A percentile compares a stretch with the other conserved stretches of the same genome.
Conservation (phyloP, 208 protist genomes). For the Angomonas desouzai region DNA sequence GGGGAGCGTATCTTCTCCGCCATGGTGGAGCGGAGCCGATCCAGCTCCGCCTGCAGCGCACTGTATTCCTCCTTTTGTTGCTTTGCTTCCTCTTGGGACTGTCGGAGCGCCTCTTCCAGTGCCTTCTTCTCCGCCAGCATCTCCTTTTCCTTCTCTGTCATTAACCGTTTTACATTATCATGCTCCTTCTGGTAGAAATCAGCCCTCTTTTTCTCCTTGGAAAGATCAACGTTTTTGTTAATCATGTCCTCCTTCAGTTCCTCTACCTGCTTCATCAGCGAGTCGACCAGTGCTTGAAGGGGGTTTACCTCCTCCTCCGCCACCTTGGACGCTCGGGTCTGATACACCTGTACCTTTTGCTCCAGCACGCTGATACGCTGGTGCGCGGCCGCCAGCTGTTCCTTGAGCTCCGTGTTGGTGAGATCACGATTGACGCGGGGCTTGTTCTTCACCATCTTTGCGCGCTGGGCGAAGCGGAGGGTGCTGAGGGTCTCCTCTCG, state of each 20-base stretch:
- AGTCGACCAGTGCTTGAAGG: constrained; percentile 29
- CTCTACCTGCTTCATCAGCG: constrained; percentile 33
- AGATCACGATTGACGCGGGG: constrained; percentile 43
- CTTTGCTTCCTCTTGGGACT: neutral
- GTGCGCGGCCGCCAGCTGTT: constrained; percentile 32
- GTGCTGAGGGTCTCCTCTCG: constrained; percentile 55
- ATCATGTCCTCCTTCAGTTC: constrained; percentile 26
- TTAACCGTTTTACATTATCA: constrained; percentile 12
- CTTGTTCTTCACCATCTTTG: constrained; percentile 53
- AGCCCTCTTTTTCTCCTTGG: constrained; percentile 21
- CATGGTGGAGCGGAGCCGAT: constrained; percentile 2
- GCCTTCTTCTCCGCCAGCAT: constrained; percentile 13
- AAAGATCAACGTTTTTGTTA: constrained; percentile 32
- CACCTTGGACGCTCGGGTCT: constrained; percentile 2
- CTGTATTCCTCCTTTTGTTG: constrained; percentile 14
- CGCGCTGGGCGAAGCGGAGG: constrained; percentile 60
- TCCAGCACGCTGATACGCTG: constrained; percentile 41
- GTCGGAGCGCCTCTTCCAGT: constrained; percentile 7
- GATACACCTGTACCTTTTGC: constrained; percentile 30
- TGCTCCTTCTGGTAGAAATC: constrained; percentile 28
- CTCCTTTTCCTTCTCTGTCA: constrained; percentile 13
- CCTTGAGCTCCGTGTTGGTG: constrained; percentile 30
- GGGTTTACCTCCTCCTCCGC: constrained; percentile 20
- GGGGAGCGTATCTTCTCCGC: constrained; percentile 8
- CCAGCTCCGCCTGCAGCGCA: constrained; percentile 15